Evolutionary conservation across 140 eudicot genomes (phyloP), one percentile per base, ranked within the genome.

Genomic region (Stevia rebaudiana): DNA sequence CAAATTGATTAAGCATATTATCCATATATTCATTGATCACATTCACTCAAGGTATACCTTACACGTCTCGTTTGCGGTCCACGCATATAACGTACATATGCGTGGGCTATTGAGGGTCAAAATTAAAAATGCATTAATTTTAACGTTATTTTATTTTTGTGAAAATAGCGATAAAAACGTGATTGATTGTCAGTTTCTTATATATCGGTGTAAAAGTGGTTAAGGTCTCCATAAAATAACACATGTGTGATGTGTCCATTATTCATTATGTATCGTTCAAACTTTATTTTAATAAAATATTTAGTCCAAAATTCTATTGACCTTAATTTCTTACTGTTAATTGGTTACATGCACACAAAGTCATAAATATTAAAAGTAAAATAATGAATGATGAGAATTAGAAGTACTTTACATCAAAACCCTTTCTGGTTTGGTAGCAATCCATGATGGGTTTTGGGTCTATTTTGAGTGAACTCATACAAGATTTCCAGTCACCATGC

Each of bases 341-440:
- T 40, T 36, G 7, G 3, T 33, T 28, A 3, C 15, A 44, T 44
- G 73, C 18, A 25, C 9, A 15, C 21, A 40, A 68, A 7, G 67
- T 25, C 8, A 31, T 15, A 33, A 10, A 56, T 28, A 13, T 41
- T 11, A 18, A 18, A 50, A 51, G 37, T 39, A 28, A 49, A 4
- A 64, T 35, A 16, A 11, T 46, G 19, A 11, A 41, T 6, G 24
- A 24, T 24, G 19, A 19, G 12, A 12, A 48, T 19, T 13, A 25
- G 18, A 68, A 28, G 35, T 25, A 70, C 95, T 74, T 74, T 50
- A 90, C 97, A 76, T 75, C 64, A 65, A 60, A 17, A 37, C 85
- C 97, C 59, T 44, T 68, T 69, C 82, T 79, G 31, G 48, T 69
- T 44, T 67, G 79, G 74, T 84, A 86, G 88, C 97, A 90, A 80